phyloP scores from a whole-genome alignment of 2,329 filamentous ascomycete species.

The Aureobasidium subglaciale region DNA sequence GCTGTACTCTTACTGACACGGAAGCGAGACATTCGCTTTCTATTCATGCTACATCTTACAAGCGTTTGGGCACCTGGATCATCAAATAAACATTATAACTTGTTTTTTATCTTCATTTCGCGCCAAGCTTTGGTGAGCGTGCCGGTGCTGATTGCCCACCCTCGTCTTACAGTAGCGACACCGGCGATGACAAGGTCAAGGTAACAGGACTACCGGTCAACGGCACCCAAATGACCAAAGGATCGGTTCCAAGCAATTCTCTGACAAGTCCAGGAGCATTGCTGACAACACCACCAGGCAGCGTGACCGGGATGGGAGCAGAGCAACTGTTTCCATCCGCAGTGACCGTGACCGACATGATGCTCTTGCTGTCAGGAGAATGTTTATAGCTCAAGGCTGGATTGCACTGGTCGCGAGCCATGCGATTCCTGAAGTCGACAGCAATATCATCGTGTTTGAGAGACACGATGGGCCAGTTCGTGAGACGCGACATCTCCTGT shows the following conservation, averaged over 20 bases:
- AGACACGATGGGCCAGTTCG: slow-evolving; percentile 48
- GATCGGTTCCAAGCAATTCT: slow-evolving; percentile 47
- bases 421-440: slow-evolving; percentile 45
- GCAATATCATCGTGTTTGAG: slow-evolving; percentile 52
- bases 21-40: too few species aligned
- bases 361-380: slow-evolving; percentile 36
- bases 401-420: slow-evolving; percentile 45
- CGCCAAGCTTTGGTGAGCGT: neutral
- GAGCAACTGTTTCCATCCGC: slow-evolving; percentile 45
- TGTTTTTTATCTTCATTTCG: neutral
- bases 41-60: too few species aligned
- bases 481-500: slow-evolving; percentile 48
- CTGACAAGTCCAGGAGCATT: slow-evolving; percentile 32
- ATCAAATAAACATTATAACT: too few species aligned
- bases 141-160: neutral
- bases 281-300: slow-evolving; percentile 40
- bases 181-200: slow-evolving; percentile 25
- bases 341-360: slow-evolving; percentile 46
- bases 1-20: too few species aligned
- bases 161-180: slow-evolving; percentile 10
- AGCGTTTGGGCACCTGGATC: too few species aligned
- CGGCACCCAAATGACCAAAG: slow-evolving; percentile 33
- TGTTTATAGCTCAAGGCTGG: slow-evolving; percentile 44
- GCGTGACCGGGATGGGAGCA: slow-evolving; percentile 48
- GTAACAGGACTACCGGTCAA: slow-evolving; percentile 31